Conservation (phyloP, 2,329 filamentous ascomycete species). For the Lachnellula cervina region DNA sequence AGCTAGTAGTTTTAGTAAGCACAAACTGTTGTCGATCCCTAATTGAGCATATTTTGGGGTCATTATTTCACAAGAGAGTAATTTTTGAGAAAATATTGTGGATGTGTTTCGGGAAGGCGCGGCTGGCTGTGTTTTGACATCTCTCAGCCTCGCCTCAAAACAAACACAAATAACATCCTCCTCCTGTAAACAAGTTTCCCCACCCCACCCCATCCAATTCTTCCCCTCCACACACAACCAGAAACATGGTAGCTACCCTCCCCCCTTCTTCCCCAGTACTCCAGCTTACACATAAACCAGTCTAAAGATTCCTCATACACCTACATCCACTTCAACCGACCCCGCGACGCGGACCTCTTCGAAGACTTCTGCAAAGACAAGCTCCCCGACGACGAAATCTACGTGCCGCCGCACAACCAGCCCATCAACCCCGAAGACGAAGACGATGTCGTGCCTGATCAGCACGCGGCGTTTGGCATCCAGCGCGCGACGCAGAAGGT, state of each 20-base stretch:
- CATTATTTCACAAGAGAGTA: too few species aligned
- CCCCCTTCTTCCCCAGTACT: background rate
- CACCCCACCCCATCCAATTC: background rate
- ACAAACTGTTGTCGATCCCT: too few species aligned
- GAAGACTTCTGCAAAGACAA: conserved; percentile 70
- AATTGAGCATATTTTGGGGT: too few species aligned
- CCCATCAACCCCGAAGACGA: conserved; percentile 84
- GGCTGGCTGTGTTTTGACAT: background rate
- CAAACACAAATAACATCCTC: background rate
- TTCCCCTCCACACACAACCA: background rate
- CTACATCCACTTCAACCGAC: conserved; percentile 67
- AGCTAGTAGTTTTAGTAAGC: too few species aligned
- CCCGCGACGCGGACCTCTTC: conserved; percentile 72
- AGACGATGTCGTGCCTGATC: conserved; percentile 82
- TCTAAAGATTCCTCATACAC: conserved; percentile 70
- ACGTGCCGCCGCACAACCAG: conserved; percentile 73
- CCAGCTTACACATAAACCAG: conserved; percentile 10
- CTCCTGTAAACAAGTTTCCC: too few species aligned
- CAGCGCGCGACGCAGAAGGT: conserved; percentile 70
- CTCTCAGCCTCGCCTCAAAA: background rate
- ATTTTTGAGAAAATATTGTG: background rate
- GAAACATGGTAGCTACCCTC: background rate
- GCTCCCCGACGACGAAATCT: conserved; percentile 73
- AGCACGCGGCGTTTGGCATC: conserved; percentile 84
- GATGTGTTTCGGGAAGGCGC: background rate